Conservation (phyloP, 225 moss, liverwort and hornwort genomes). For the Ulota crispa region DNA sequence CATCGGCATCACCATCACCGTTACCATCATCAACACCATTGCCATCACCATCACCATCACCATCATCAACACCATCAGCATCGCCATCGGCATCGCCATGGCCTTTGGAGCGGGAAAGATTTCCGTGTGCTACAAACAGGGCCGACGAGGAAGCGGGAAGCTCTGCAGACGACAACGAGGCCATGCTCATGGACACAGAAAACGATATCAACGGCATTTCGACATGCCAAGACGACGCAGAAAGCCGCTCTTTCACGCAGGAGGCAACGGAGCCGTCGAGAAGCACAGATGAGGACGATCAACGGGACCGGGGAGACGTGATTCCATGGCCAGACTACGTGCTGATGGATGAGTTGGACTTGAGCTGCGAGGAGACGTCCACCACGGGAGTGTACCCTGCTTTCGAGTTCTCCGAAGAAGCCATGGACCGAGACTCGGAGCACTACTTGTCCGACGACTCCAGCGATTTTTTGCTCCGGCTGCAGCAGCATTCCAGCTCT, state of each 20-base stretch:
- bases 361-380: conserved; percentile 46
- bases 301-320: conserved; percentile 6
- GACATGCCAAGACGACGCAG: background rate
- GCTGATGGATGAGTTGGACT: conserved; percentile 40
- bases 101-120: background rate
- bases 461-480: conserved; percentile 32
- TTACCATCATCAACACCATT: background rate
- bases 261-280: background rate
- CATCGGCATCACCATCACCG: background rate
- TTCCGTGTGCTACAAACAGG: conserved; percentile 24
- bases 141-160: conserved; percentile 27
- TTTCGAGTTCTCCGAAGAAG: conserved; percentile 49
- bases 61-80: too few species aligned
- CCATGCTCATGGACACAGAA: background rate
- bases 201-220: background rate
- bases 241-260: background rate
- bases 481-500: conserved; percentile 9
- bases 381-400: conserved; percentile 39
- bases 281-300: background rate
- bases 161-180: conserved; percentile 20
- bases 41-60: background rate
- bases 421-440: conserved; percentile 52
- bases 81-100: background rate
- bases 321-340: conserved; percentile 50
- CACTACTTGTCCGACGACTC: conserved; percentile 48